These are phyloP conservation scores for Malus sieversii DNA, from an alignment of 306 rosid genomes.

Conservation along the genomic window DNA sequence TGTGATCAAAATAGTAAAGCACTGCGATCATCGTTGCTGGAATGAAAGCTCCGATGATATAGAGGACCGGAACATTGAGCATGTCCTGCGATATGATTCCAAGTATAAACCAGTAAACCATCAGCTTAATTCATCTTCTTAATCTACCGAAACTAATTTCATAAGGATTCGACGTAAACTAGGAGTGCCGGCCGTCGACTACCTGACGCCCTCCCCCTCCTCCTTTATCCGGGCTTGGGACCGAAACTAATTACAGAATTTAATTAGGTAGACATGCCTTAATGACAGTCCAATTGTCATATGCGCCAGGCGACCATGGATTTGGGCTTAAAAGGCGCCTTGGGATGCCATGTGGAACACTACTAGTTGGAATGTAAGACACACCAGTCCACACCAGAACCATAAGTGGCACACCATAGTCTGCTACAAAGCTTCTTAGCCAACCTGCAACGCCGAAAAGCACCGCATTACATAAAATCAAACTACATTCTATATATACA, in stretches of 20 bases:
- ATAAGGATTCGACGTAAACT: too few species aligned
- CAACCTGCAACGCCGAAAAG: constrained; percentile 43
- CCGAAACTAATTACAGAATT: not conserved
- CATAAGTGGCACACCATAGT: constrained; percentile 97
- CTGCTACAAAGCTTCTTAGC: constrained; percentile 82
- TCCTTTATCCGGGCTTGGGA: too few species aligned
- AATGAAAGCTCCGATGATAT: constrained; percentile 90
- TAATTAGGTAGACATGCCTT: constrained; percentile 42
- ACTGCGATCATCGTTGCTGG: constrained; percentile 99
- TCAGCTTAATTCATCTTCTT: not conserved
- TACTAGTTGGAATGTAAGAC: constrained; percentile 70
- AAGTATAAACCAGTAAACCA: not conserved
- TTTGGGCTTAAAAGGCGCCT: constrained; percentile 95
- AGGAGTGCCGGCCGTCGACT: too few species aligned
- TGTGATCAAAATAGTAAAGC: constrained; percentile 93
- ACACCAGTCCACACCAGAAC: constrained; percentile 88
- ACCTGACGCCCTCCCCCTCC: too few species aligned
- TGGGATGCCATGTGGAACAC: constrained; percentile 80
- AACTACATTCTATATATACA: not conserved
- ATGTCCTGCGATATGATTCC: constrained; percentile 54
- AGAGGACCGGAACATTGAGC: constrained; percentile 71
- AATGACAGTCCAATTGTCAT: constrained; percentile 88
- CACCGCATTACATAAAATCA: not conserved
- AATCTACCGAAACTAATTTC: too few species aligned
- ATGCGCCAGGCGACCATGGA: constrained; percentile 99